phyloP scores from a whole-genome alignment of 2,329 filamentous ascomycete genomes.

The Aspergillus fructus region DNA sequence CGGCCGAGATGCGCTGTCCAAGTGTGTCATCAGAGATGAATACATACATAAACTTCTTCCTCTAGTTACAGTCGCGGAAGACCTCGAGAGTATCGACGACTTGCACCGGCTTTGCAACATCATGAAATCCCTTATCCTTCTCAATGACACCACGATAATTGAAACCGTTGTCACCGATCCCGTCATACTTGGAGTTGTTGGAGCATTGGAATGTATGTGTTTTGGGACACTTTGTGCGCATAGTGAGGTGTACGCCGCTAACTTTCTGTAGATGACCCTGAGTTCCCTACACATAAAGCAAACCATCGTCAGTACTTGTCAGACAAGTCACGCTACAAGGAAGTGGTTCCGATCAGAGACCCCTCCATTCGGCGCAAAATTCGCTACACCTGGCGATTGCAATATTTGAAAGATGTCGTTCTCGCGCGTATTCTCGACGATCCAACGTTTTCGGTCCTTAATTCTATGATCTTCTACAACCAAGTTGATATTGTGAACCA shows the following conservation, averaged over 20 bases:
- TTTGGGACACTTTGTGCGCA: no score
- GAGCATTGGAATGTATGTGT: slow-evolving; percentile 76
- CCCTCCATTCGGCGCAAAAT: slow-evolving; percentile 82
- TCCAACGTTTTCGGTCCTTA: slow-evolving; percentile 94
- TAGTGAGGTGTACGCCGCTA: slow-evolving; percentile 21
- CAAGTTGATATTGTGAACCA: slow-evolving; percentile 97
- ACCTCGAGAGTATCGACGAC: slow-evolving; percentile 81
- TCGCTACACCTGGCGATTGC: slow-evolving; percentile 90
- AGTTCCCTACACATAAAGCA: slow-evolving; percentile 95
- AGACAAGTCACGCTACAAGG: slow-evolving; percentile 87
- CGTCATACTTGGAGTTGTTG: slow-evolving; percentile 86
- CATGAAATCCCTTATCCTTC: slow-evolving; percentile 91
- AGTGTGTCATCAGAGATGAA: slow-evolving; percentile 79
- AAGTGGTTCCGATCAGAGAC: slow-evolving; percentile 91
- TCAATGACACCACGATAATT: slow-evolving; percentile 94
- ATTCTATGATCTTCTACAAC: slow-evolving; percentile 98
- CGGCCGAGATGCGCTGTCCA: slow-evolving; percentile 82
- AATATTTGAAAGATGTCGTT: slow-evolving; percentile 98
- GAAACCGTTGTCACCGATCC: slow-evolving; percentile 90
- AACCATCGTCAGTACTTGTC: slow-evolving; percentile 93
- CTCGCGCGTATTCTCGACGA: slow-evolving; percentile 94
- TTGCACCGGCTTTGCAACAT: slow-evolving; percentile 94
- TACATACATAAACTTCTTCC: slow-evolving; percentile 87
- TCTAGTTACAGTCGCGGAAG: slow-evolving; percentile 83
- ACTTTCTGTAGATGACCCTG: slow-evolving; percentile 70